phyloP scores from a whole-genome alignment of 2,329 filamentous ascomycete genomes.

The Domatiomyces globalis region DNA sequence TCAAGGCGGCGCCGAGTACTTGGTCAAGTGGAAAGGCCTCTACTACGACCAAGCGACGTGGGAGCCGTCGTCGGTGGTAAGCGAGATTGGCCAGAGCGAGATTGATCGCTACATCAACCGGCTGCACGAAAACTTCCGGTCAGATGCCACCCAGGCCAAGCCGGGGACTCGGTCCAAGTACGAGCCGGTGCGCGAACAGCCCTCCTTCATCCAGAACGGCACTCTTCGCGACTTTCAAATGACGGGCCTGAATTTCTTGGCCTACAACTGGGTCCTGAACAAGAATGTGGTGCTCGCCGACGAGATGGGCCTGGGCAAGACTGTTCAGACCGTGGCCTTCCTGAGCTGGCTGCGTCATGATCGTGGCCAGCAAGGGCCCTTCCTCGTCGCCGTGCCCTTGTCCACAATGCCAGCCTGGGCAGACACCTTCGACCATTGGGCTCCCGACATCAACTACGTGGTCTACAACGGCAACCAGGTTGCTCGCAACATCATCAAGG shows the following conservation, averaged over 20 bases:
- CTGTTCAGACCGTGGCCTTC: constrained; percentile 91
- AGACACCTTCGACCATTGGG: constrained; percentile 93
- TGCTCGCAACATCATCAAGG: constrained; percentile 72
- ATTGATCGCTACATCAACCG: constrained; percentile 87
- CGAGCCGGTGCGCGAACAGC: constrained; percentile 64
- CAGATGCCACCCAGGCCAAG: constrained; percentile 64
- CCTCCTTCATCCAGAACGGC: constrained; percentile 69
- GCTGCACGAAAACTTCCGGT: constrained; percentile 63
- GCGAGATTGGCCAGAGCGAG: constrained; percentile 66
- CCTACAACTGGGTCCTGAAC: constrained; percentile 84
- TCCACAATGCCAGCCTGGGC: constrained; percentile 98
- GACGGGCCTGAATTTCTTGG: constrained; percentile 84
- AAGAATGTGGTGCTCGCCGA: constrained; percentile 97
- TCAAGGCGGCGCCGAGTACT: constrained; percentile 64
- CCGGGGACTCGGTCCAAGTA: constrained; percentile 57
- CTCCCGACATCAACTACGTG: constrained; percentile 91
- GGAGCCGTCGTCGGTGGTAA: constrained; percentile 66
- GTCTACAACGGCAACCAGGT: constrained; percentile 86
- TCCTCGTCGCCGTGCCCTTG: constrained; percentile 89
- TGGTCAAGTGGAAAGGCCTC: constrained; percentile 91
- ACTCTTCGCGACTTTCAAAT: constrained; percentile 87
- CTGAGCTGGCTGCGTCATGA: constrained; percentile 93
- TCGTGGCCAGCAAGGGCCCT: constrained; percentile 79
- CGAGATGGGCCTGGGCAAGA: constrained; percentile 97
- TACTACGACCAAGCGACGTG: constrained; percentile 92